These are phyloP conservation scores for Leishmania turanica DNA, from an alignment of 208 protist genomes.

Conservation along the genomic window DNA sequence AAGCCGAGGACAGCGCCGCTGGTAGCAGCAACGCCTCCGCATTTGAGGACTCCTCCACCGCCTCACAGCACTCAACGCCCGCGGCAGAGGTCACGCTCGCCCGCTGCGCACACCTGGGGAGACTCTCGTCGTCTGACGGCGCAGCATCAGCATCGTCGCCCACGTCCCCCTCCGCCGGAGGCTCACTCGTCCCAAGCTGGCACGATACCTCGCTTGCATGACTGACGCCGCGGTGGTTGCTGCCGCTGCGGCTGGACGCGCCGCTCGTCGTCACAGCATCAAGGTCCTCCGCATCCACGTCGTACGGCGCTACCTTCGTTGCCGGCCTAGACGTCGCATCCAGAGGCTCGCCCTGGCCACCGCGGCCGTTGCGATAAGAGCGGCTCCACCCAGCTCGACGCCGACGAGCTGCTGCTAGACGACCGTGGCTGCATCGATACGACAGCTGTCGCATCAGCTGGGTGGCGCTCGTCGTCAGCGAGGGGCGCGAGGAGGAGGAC, in stretches of 20 bases:
- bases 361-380: not conserved
- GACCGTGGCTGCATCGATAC: slow-evolving; percentile 16
- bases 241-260: not conserved
- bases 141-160: not conserved
- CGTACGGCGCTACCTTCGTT: slow-evolving; percentile 2
- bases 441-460: slow-evolving; percentile 31
- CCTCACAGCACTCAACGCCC: not conserved
- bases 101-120: not conserved
- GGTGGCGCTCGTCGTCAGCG: slow-evolving; percentile 25
- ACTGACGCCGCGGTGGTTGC: not conserved
- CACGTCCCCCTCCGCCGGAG: not conserved
- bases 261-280: not conserved
- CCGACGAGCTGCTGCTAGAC: not conserved
- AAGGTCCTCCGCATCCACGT: slow-evolving; percentile 28
- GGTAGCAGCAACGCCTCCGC: not conserved
- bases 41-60: not conserved
- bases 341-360: not conserved
- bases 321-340: not conserved
- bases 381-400: not conserved
- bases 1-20: not conserved
- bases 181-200: not conserved
- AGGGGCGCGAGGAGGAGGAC: slow-evolving; percentile 1
- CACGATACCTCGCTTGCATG: not conserved
- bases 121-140: not conserved
- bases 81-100: not conserved